Conservation (phyloP, 495 filamentous ascomycete species). For the Penicillium turbatum region DNA sequence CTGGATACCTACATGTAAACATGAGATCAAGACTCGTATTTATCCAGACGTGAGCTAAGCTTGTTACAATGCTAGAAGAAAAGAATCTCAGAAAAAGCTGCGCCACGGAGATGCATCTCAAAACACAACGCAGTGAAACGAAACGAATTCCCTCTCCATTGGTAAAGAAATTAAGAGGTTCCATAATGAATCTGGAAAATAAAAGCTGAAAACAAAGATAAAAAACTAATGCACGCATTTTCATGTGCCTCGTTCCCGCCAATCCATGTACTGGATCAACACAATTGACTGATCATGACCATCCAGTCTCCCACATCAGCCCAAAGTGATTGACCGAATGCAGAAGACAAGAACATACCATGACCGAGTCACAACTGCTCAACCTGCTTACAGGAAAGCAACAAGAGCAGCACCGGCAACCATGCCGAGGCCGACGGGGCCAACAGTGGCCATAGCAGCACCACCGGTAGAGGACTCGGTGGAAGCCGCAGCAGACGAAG, state of each 20-base stretch:
- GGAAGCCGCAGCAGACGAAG: constrained; percentile 21
- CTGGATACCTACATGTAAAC: no score
- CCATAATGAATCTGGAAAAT: constrained; percentile 12
- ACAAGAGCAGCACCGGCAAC: constrained; percentile 46
- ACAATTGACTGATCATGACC: neutral
- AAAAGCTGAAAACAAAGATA: constrained; percentile 14
- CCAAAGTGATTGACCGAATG: neutral
- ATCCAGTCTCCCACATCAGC: neutral
- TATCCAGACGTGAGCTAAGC: constrained; percentile 20
- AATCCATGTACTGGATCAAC: neutral
- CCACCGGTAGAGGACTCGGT: constrained; percentile 30
- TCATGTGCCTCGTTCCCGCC: constrained; percentile 29
- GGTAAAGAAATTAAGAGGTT: constrained; percentile 12
- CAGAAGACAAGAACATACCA: neutral
- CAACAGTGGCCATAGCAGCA: constrained; percentile 36
- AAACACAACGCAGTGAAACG: constrained; percentile 4
- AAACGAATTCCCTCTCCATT: constrained; percentile 2
- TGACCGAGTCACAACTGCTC: neutral
- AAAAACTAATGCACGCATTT: constrained; percentile 19
- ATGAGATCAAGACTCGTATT: constrained; percentile 13
- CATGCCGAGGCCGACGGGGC: constrained; percentile 35
- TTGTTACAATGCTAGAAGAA: constrained; percentile 18
- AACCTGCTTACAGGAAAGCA: constrained; percentile 41
- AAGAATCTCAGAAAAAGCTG: constrained; percentile 18
- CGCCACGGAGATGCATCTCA: constrained; percentile 26